Base-by-base conservation (phyloP, 495 filamentous ascomycete species). In the Alectoria sarmentosa region DNA sequence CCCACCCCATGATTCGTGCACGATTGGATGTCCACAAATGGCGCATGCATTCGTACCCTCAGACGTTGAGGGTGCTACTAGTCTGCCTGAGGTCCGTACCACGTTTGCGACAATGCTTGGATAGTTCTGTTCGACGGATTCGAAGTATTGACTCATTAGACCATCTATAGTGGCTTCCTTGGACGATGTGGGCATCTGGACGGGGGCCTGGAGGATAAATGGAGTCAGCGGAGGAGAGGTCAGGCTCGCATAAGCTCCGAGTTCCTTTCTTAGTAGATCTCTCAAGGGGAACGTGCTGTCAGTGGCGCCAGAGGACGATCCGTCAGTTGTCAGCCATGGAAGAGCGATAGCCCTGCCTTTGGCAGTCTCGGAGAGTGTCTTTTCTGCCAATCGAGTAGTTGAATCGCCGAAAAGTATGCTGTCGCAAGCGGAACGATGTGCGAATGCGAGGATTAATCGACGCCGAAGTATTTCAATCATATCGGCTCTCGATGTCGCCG, bases 71-170 rank as follows among this genome's bases (percentile, higher is more conserved):
- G 49, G 14, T 23, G 58, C 69, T 42, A 84, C 71, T 38, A 98
- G 80, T 76, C 92, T 95, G 64, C 86, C 86, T 14, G 87, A 86
- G 37, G 92, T 98, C 65, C 89, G 83, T 7, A 96, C 90, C 14
- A 98, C 94, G 71, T 98, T 98, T 21, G 91, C 86, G 67, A 98
- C 94, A 34, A 98, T 90, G 62, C 87, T 90, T 14, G 92, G 92
- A 73, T 93, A 98, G 58, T 88, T 90, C 63, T 84, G 82, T 72
- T 97, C 95, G 32, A 96, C 91, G 9, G 86, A 90, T 58, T 83
- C 81, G 69, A 98, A 94, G 71, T 96, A 98, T 52, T 92, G 86
- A 56, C 78, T 75, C 86, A 98, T 91, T 56, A 98, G 82, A 65
- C 90, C 87, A 69, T 98, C 93, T 67, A 98, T 96, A 17, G 90